phyloP scores from a whole-genome alignment of 306 rosid species.

The Cucumis cinereus region DNA sequence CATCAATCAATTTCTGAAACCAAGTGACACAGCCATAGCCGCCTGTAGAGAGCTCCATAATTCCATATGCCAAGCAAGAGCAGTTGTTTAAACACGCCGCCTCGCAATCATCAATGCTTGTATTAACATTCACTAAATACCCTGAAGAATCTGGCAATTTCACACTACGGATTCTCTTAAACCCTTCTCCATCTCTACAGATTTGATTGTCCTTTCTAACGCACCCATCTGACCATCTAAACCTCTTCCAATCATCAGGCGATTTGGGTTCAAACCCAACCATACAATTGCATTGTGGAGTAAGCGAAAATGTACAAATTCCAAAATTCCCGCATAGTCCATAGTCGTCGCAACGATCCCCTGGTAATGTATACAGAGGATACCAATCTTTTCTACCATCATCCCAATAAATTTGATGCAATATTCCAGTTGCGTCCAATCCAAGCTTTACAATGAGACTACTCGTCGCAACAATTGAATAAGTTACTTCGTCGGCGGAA shows the following conservation, averaged over 20 bases:
- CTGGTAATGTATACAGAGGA: conserved; percentile 16
- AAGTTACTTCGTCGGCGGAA: conserved; percentile 22
- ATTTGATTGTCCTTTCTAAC: neutral
- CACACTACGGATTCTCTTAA: neutral
- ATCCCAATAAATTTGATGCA: conserved; percentile 22
- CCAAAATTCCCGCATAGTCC: conserved; percentile 35
- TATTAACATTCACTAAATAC: neutral
- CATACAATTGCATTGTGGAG: neutral
- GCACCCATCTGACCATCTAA: conserved; percentile 9
- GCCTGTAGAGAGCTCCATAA: neutral
- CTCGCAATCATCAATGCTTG: conserved; percentile 7
- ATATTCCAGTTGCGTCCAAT: too few species aligned
- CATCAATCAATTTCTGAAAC: conserved; percentile 18
- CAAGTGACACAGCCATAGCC: conserved; percentile 18
- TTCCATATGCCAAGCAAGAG: conserved; percentile 18
- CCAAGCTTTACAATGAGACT: too few species aligned
- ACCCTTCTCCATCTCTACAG: conserved; percentile 11
- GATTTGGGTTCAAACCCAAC: conserved; percentile 10
- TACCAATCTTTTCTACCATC: conserved; percentile 21
- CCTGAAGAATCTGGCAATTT: conserved; percentile 1
- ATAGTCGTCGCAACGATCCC: conserved; percentile 31
- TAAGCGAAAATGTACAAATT: conserved; percentile 7
- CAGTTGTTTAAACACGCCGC: conserved; percentile 17
- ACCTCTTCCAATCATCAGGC: neutral
- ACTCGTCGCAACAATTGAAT: conserved; percentile 13